Conservation (phyloP, 164 flowering plant species). For the Stephania japonica region DNA sequence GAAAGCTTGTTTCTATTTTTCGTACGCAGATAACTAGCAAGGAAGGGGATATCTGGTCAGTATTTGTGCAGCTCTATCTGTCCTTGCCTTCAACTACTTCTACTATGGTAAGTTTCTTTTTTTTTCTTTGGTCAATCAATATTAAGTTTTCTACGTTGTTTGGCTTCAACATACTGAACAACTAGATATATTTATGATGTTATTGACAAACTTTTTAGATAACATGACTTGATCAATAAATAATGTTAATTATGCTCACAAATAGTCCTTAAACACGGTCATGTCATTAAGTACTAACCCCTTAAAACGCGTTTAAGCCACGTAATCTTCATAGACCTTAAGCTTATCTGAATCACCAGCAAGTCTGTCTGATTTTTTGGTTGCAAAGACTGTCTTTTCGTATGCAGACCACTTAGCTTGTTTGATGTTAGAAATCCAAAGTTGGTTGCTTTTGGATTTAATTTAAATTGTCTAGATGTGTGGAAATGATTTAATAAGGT, state of each 20-base stretch:
- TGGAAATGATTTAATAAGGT: neutral
- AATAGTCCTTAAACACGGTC: neutral
- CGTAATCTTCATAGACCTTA: neutral
- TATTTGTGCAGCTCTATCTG: constrained; percentile 20
- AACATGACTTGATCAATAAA: neutral
- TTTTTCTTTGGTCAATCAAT: constrained; percentile 2
- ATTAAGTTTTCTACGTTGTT: constrained; percentile 5
- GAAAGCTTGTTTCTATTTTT: neutral
- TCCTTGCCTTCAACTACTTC: constrained; percentile 15
- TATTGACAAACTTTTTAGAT: neutral
- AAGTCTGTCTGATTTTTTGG: neutral
- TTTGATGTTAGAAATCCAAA: neutral
- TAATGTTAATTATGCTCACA: neutral
- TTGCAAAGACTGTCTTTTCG: neutral
- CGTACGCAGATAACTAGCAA: constrained; percentile 1
- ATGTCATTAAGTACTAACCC: neutral
- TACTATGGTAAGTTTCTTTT: constrained; percentile 1
- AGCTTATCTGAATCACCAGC: neutral
- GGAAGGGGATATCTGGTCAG: constrained; percentile 20
- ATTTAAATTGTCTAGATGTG: neutral
- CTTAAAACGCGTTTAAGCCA: neutral
- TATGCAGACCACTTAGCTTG: neutral
- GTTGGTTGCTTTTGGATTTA: neutral
- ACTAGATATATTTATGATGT: neutral
- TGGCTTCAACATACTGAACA: constrained; percentile 22